Evolutionary conservation across 2,329 filamentous ascomycete genomes (phyloP).

Genomic region (Fusarium sarcochroum): DNA sequence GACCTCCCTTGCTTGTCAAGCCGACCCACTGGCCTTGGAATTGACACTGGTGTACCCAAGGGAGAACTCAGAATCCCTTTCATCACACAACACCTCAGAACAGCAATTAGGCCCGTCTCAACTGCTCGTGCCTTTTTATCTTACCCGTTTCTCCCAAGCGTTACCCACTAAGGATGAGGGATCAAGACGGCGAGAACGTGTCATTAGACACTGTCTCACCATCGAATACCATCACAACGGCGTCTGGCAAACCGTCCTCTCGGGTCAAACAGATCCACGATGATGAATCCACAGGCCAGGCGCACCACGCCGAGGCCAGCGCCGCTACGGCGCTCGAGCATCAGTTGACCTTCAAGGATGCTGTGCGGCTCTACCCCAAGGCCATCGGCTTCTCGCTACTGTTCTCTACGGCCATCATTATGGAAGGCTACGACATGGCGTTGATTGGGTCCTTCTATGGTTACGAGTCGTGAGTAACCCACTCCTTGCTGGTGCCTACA

Average conservation of each 20-base stretch:
- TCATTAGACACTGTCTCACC: slow-evolving; percentile 18
- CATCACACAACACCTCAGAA: background rate
- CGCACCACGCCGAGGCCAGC: slow-evolving; percentile 43
- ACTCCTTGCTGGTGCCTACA: no score
- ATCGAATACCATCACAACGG: slow-evolving; percentile 15
- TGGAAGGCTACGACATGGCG: slow-evolving; percentile 59
- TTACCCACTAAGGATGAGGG: slow-evolving; percentile 10
- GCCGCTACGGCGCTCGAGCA: slow-evolving; percentile 59
- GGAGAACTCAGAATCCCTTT: background rate
- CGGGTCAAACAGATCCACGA: slow-evolving; percentile 1
- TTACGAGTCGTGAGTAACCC: slow-evolving; percentile 49
- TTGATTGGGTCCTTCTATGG: slow-evolving; percentile 59
- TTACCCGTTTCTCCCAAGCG: slow-evolving; percentile 5
- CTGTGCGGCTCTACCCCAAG: slow-evolving; percentile 58
- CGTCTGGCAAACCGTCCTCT: background rate
- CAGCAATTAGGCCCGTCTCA: background rate
- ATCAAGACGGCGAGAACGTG: slow-evolving; percentile 13
- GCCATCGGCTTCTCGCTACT: slow-evolving; percentile 60
- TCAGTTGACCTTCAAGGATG: slow-evolving; percentile 54
- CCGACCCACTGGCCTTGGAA: background rate
- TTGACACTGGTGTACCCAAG: background rate
- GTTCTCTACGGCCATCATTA: slow-evolving; percentile 59
- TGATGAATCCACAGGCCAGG: background rate
- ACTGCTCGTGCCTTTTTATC: background rate
- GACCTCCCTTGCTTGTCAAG: slow-evolving; percentile 1